These are phyloP conservation scores for Lycium barbarum DNA, from an alignment of 257 asterid genomes.

Conservation along the genomic window DNA sequence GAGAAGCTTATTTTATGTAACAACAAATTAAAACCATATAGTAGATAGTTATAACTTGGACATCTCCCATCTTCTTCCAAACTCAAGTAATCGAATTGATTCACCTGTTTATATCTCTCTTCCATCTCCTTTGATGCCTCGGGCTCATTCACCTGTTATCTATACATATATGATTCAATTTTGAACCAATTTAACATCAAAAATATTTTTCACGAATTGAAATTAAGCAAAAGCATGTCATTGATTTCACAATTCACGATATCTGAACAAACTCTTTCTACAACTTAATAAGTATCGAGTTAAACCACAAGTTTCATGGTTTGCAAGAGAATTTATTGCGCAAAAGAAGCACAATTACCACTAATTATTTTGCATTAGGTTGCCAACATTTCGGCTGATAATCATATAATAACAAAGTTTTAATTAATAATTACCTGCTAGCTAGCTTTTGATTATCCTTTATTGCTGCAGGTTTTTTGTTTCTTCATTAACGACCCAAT, in stretches of 20 bases:
- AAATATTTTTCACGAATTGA: not conserved
- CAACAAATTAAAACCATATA: not conserved
- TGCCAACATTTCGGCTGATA: not conserved
- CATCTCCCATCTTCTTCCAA: not conserved
- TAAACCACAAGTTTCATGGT: not conserved
- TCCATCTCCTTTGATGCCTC: not conserved
- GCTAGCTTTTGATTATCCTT: not conserved
- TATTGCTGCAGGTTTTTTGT: not conserved
- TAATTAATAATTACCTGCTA: constrained; percentile 1
- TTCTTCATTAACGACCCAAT: constrained; percentile 42
- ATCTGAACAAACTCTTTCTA: not conserved
- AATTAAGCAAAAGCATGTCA: not conserved
- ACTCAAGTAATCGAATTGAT: not conserved
- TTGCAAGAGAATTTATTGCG: not conserved
- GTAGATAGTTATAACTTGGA: not conserved
- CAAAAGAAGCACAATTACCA: not conserved
- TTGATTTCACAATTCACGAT: not conserved
- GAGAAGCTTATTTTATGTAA: not conserved
- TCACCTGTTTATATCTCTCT: not conserved
- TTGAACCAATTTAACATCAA: not conserved
- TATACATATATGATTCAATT: too few relatives aligned
- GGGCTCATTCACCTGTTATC: not conserved
- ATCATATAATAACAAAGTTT: not conserved
- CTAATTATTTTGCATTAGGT: constrained; percentile 12
- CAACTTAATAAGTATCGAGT: not conserved